Base-by-base conservation (phyloP, 2,329 filamentous ascomycete genomes). In the Chlorencoelia australis region DNA sequence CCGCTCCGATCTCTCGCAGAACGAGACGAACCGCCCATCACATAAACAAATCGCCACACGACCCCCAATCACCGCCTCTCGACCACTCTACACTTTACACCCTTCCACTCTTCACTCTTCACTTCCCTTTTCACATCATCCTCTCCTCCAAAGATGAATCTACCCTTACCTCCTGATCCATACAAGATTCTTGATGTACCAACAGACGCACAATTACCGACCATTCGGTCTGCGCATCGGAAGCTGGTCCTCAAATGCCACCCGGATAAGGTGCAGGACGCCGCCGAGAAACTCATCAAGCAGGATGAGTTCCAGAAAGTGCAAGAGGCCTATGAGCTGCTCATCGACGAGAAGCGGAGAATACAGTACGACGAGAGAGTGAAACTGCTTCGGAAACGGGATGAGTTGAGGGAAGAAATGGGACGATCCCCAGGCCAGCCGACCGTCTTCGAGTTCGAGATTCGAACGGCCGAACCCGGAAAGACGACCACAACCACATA, bases 231-330 rank as follows among this genome's bases (percentile, higher is more conserved):
- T 34, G 81, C 84, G 11, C 79, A 94, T 63, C 78, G 83, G 51
- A 94, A 93, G 59, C 76, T 93, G 26, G 84, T 85, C 22, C 73
- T 94, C 49, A 86, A 83, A 59, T 88, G 82, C 56, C 88, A 95
- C 51, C 88, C 88, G 21, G 88, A 95, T 67, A 94, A 94, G 64
- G 75, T 94, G 44, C 79, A 86, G 48, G 75, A 58, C 42, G 43
- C 49, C 30, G 67, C 75, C 11, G 66, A 82, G 52, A 93, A 91
- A 61, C 75, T 76, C 41, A 66, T 75, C 50, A 93, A 88, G 59
- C 77, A 83, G 50, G 79, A 86, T 50, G 80, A 94, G 60, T 98
- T 96, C 54, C 87, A 95, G 61, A 79, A 77, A 57, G 84, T 96
- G 21, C 88, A 95, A 59, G 76, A 88, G 51, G 88, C 91, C 33